Evolutionary conservation across 768 basidiomycete genomes (phyloP).

Genomic region (Coprinellus aureogranulatus): DNA sequence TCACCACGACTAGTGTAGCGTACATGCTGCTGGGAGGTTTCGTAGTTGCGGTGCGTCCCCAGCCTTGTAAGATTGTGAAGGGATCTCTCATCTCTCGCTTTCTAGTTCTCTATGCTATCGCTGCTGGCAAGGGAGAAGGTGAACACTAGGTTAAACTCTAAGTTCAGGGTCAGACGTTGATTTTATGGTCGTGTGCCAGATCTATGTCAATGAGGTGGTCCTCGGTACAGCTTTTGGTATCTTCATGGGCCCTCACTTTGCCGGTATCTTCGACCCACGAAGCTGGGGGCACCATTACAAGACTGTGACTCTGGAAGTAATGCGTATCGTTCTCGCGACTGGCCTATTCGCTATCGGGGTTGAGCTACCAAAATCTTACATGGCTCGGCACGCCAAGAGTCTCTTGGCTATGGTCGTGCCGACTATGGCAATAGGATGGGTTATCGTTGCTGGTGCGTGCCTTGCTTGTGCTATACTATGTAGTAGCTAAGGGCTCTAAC

Average conservation of each 20-base stretch:
- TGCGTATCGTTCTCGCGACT: conserved; percentile 83
- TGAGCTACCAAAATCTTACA: conserved; percentile 84
- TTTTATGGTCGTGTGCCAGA: conserved; percentile 28
- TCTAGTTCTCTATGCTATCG: conserved; percentile 82
- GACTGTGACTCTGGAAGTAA: conserved; percentile 76
- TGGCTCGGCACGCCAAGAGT: conserved; percentile 74
- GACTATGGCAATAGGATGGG: conserved; percentile 84
- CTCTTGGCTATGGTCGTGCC: conserved; percentile 70
- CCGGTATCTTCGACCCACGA: conserved; percentile 72
- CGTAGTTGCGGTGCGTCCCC: conserved; percentile 34
- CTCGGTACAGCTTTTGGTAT: conserved; percentile 75
- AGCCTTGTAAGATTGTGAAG: neutral
- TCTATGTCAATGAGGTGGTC: conserved; percentile 93
- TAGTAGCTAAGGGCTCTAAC: neutral
- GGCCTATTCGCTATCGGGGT: conserved; percentile 95
- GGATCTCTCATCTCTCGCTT: neutral
- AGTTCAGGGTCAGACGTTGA: neutral
- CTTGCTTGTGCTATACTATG: neutral
- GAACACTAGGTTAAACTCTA: conserved; percentile 2
- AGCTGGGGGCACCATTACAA: conserved; percentile 58
- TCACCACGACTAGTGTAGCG: conserved; percentile 49
- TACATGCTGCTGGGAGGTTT: conserved; percentile 64
- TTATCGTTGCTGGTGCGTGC: conserved; percentile 62
- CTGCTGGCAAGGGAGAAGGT: conserved; percentile 82
- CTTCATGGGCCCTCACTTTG: conserved; percentile 69